Evolutionary conservation across 495 filamentous ascomycete species (phyloP).

Genomic region (Tuber magnatum): DNA sequence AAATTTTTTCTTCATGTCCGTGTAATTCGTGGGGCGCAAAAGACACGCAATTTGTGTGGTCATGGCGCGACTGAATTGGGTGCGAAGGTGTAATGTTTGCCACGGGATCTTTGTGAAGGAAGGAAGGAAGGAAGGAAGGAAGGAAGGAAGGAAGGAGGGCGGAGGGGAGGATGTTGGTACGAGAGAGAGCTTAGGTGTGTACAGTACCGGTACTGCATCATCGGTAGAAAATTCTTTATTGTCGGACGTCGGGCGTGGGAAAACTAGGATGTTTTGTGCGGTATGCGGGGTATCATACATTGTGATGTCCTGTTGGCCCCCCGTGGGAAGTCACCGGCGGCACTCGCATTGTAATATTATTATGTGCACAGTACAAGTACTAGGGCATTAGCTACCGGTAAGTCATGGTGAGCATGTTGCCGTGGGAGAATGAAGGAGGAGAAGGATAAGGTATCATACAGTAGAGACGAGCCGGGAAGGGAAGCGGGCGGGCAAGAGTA

Average conservation of each 20-base stretch:
- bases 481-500: slow-evolving; percentile 2
- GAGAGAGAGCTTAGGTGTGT: not conserved
- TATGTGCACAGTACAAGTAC: not conserved
- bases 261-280: not conserved
- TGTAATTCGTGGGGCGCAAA: not conserved
- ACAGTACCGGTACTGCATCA: not conserved
- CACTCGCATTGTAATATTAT: no score
- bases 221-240: not conserved
- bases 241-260: not conserved
- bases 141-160: no score
- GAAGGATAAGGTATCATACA: not conserved
- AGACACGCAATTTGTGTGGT: not conserved
- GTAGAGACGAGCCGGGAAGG: not conserved
- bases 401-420: not conserved
- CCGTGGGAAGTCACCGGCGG: not conserved
- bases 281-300: not conserved
- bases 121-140: not conserved
- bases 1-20: not conserved
- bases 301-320: not conserved
- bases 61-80: not conserved
- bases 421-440: not conserved
- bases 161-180: not conserved
- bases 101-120: not conserved
- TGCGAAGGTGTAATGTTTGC: not conserved
- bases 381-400: no score